These are phyloP conservation scores for Inosperma sp. DNA, from an alignment of 768 basidiomycete species.

Conservation along the genomic window DNA sequence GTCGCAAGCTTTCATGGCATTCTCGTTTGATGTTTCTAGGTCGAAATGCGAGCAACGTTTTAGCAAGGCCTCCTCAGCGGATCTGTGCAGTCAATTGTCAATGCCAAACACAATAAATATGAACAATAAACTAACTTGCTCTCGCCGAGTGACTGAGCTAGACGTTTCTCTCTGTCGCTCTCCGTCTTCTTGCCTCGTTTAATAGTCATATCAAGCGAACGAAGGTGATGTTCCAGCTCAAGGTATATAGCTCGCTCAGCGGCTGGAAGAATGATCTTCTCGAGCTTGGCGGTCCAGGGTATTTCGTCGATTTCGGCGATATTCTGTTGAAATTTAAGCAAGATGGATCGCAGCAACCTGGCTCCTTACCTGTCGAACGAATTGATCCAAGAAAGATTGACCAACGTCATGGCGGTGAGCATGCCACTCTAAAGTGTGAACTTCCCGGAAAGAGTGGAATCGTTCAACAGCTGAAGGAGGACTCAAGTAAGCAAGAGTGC, in stretches of 20 bases:
- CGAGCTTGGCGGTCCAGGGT: conserved; percentile 61
- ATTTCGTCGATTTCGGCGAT: conserved; percentile 97
- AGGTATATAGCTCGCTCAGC: conserved; percentile 93
- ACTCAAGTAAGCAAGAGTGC: conserved; percentile 18
- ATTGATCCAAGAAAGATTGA: conserved; percentile 75
- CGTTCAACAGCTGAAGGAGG: conserved; percentile 66
- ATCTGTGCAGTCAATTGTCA: conserved; percentile 37
- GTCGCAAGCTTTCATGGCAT: conserved; percentile 91
- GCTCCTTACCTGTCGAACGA: conserved; percentile 72
- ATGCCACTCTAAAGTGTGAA: conserved; percentile 90
- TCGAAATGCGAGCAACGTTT: conserved; percentile 97
- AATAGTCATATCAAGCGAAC: conserved; percentile 84
- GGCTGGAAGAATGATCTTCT: conserved; percentile 73
- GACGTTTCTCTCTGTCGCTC: conserved; percentile 85
- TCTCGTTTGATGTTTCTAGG: conserved; percentile 61
- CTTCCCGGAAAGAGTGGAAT: conserved; percentile 96
- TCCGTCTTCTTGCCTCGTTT: conserved; percentile 60
- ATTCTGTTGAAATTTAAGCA: conserved; percentile 48
- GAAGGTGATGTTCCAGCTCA: conserved; percentile 89
- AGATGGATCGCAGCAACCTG: neutral
- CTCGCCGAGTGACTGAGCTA: conserved; percentile 82
- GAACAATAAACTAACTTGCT: conserved; percentile 59
- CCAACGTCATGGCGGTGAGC: conserved; percentile 78
- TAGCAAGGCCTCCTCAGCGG: conserved; percentile 87
- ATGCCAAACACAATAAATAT: conserved; percentile 4